Percentiles rank a stretch among this genome's conserved stretches.
phyloP scores from a whole-genome alignment of 2,329 filamentous ascomycete species.

The Bimuria novae-zelandiae region DNA sequence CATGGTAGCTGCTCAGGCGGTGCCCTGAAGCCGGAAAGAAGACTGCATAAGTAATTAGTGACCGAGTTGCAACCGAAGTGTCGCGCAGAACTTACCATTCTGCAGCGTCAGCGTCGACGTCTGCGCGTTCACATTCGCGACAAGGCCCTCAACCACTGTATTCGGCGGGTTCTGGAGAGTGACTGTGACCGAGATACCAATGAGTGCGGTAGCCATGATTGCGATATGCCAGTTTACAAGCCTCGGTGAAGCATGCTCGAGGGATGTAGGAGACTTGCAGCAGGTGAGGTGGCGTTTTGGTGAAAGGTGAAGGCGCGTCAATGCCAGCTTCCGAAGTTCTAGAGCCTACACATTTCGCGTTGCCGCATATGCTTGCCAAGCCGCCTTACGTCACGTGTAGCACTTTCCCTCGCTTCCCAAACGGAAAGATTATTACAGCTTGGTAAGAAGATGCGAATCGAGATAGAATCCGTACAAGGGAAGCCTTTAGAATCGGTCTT shows the following conservation, averaged over 20 bases:
- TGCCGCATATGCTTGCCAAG: conserved; percentile 5
- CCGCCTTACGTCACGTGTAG: conserved; percentile 12
- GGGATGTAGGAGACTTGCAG: not conserved
- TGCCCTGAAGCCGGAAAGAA: conserved; percentile 61
- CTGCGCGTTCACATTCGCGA: conserved; percentile 70
- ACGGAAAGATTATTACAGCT: not conserved
- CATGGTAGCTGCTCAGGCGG: conserved; percentile 57
- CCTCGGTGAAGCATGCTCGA: conserved; percentile 10
- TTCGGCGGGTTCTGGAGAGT: conserved; percentile 69
- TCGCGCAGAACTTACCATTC: conserved; percentile 61
- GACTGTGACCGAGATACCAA: conserved; percentile 76
- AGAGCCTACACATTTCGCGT: conserved; percentile 7
- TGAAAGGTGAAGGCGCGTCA: not conserved
- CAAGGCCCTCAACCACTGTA: conserved; percentile 69
- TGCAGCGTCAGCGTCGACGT: conserved; percentile 66
- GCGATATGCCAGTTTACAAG: conserved; percentile 20
- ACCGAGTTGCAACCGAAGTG: not conserved
- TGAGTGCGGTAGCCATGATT: conserved; percentile 69
- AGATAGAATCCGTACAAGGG: too few relatives aligned
- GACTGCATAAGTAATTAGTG: conserved; percentile 42
- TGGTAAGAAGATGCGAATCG: too few relatives aligned
- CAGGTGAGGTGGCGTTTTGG: not conserved
- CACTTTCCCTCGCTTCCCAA: not conserved
- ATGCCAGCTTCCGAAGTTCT: not conserved
- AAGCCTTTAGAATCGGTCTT: too few relatives aligned